A percentile compares a stretch with the other conserved stretches of the same genome.
phyloP scores from a whole-genome alignment of 768 basidiomycete species.

The Mycena epipterygia region DNA sequence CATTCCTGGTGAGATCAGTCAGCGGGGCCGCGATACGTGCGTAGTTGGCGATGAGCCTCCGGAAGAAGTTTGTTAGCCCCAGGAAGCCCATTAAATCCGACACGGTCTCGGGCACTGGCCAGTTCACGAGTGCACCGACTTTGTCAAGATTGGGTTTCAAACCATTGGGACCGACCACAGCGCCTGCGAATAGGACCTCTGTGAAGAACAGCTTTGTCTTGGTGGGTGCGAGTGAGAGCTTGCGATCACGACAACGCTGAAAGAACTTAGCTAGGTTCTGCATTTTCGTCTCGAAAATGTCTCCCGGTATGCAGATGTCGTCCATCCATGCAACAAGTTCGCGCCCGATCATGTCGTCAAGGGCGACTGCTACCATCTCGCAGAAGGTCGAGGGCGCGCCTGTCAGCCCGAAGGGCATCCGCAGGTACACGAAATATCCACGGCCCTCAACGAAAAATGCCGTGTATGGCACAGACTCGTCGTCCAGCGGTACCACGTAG shows the following conservation, averaged over 20 bases:
- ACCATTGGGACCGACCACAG: neutral
- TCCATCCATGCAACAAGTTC: slow-evolving; percentile 52
- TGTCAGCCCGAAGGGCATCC: too few species aligned
- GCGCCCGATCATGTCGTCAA: too few species aligned
- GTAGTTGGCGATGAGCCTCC: slow-evolving; percentile 52
- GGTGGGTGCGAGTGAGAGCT: too few species aligned
- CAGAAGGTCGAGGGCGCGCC: too few species aligned
- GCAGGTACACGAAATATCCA: too few species aligned
- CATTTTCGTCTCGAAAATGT: slow-evolving; percentile 47
- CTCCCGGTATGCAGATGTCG: slow-evolving; percentile 48
- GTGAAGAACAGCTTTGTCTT: too few species aligned
- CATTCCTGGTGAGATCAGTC: slow-evolving; percentile 44
- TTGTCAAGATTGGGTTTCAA: too few species aligned
- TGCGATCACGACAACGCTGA: slow-evolving; percentile 10
- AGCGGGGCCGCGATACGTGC: slow-evolving; percentile 49
- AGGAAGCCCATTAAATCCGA: slow-evolving; percentile 48
- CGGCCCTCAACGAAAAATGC: too few species aligned
- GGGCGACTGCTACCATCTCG: too few species aligned
- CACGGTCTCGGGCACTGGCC: neutral
- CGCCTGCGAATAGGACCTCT: slow-evolving; percentile 28
- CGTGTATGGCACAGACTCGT: too few species aligned
- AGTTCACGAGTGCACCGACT: slow-evolving; percentile 13
- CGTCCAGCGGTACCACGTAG: too few species aligned
- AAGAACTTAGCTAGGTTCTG: slow-evolving; percentile 44
- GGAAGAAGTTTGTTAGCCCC: too few species aligned